Percentiles rank a stretch among this genome's conserved stretches.
Conservation (phyloP, 2,329 filamentous ascomycete species). For the Kalaharituber pfeilii region DNA sequence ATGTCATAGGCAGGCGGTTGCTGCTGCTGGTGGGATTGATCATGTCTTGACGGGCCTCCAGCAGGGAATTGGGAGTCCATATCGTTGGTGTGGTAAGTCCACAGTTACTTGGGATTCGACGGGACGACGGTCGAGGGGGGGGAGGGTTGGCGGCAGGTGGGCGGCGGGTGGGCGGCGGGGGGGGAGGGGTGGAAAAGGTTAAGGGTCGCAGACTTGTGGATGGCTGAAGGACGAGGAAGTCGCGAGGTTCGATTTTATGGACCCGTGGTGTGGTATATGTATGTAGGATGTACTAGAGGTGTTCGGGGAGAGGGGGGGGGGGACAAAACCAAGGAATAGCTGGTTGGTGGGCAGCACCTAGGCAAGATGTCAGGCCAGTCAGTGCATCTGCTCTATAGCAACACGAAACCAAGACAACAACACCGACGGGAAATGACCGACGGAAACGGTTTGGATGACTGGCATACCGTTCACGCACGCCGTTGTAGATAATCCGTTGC, state of each 20-base stretch:
- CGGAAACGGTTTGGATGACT: neutral
- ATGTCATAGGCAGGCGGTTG: slow-evolving; percentile 19
- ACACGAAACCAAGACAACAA: neutral
- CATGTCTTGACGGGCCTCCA: slow-evolving; percentile 4
- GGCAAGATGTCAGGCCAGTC: neutral
- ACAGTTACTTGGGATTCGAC: no score
- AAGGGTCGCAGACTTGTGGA: slow-evolving; percentile 5
- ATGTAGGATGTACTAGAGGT: neutral
- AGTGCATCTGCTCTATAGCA: neutral
- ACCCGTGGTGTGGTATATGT: neutral
- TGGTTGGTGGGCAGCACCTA: neutral
- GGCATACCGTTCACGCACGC: neutral
- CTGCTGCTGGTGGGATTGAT: slow-evolving; percentile 10
- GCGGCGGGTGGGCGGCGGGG: slow-evolving; percentile 4
- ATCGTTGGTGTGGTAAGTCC: slow-evolving; percentile 3
- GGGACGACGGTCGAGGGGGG: slow-evolving; percentile 1
- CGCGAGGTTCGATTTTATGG: neutral
- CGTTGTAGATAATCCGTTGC: neutral
- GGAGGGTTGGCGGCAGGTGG: no score
- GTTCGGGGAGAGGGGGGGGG: no score
- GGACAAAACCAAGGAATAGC: neutral
- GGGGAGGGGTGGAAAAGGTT: slow-evolving; percentile 4
- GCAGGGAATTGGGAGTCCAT: slow-evolving; percentile 18
- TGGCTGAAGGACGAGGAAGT: neutral
- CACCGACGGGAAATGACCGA: neutral